Evolutionary conservation across 805 yeast genomes (phyloP).

Genomic region (Starmerella davenportii): DNA sequence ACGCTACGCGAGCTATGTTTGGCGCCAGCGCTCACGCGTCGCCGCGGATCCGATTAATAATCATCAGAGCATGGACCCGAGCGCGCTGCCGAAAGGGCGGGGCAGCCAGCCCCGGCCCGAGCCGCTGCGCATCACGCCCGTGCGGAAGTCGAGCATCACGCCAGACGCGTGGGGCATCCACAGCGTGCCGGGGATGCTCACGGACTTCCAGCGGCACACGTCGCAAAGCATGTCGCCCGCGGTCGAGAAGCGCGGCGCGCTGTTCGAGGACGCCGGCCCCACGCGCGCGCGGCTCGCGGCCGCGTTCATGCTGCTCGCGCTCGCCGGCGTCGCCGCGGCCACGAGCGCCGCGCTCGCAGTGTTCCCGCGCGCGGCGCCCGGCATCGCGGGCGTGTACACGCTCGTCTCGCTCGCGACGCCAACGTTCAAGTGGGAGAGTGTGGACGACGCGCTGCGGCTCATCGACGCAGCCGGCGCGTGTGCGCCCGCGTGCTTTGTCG

Average conservation of each 20-base stretch:
- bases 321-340: background rate
- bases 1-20: too few relatives aligned
- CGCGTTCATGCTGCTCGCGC: background rate
- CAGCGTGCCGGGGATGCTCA: slow-evolving; percentile 23
- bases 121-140: slow-evolving; percentile 18
- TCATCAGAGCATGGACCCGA: background rate
- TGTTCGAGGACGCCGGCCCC: slow-evolving; percentile 1
- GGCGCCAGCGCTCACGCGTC: too few relatives aligned
- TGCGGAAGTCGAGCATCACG: slow-evolving; percentile 17
- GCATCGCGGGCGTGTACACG: background rate
- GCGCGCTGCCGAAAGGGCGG: slow-evolving; percentile 1
- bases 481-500: background rate
- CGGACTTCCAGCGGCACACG: slow-evolving; percentile 24
- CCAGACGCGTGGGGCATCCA: slow-evolving; percentile 24
- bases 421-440: background rate
- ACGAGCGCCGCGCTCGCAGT: background rate
- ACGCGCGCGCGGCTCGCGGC: background rate
- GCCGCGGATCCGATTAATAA: too few relatives aligned
- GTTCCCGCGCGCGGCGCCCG: background rate
- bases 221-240: slow-evolving; percentile 14
- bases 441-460: background rate
- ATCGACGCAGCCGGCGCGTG: background rate
- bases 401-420: background rate
- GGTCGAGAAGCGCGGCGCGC: background rate
- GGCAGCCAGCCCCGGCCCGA: slow-evolving; percentile 2